phyloP scores from a whole-genome alignment of 2,329 filamentous ascomycete genomes.

The Elsinoe batatas region DNA sequence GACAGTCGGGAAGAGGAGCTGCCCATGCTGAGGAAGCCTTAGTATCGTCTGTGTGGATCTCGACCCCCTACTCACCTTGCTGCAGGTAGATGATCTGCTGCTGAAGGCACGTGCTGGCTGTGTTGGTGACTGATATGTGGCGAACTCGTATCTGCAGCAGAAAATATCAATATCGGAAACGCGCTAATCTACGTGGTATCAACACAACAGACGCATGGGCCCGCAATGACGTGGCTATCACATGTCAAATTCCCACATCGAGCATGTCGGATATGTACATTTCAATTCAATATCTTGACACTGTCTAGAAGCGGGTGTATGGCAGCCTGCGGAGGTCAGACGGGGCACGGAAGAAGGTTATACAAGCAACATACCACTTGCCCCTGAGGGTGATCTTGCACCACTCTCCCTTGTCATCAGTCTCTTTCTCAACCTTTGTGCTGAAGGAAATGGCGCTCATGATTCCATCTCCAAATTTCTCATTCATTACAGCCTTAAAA shows the following conservation, averaged over 20 bases:
- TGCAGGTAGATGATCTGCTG: not conserved
- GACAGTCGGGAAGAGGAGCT: not conserved
- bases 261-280: not conserved
- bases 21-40: not conserved
- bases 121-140: not conserved
- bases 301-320: conserved; percentile 37
- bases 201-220: not conserved
- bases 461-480: conserved; percentile 74
- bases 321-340: conserved; percentile 32
- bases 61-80: not conserved
- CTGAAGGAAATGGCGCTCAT: conserved; percentile 93
- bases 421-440: conserved; percentile 89
- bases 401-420: conserved; percentile 75
- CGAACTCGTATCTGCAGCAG: not conserved
- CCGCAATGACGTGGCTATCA: not conserved
- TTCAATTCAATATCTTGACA: not conserved
- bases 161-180: not conserved
- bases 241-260: conserved; percentile 3
- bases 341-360: not conserved
- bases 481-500: conserved; percentile 89
- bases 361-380: conserved; percentile 59
- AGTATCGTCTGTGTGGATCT: not conserved
- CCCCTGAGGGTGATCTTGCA: conserved; percentile 74
- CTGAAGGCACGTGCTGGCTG: not conserved
- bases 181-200: not conserved